Conservation (phyloP, 495 filamentous ascomycete species). For the Aspergillus steynii region DNA sequence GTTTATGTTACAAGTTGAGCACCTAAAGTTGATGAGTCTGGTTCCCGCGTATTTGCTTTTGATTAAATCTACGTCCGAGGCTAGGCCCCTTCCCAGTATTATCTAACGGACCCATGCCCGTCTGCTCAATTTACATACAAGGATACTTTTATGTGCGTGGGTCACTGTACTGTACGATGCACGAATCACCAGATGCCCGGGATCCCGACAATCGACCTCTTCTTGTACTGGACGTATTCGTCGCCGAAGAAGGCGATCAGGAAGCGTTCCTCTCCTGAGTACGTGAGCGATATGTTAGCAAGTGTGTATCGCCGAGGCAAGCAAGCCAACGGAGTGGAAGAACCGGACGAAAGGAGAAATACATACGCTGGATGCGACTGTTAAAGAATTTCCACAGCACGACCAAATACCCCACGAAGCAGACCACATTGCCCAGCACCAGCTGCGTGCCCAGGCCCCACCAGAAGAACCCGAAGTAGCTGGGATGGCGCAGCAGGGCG, state of each 20-base stretch:
- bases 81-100: neutral
- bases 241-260: constrained; percentile 80
- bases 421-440: constrained; percentile 80
- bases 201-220: constrained; percentile 69
- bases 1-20: too few species aligned
- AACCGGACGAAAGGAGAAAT: constrained; percentile 2
- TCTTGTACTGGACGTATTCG: constrained; percentile 75
- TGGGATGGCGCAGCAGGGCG: constrained; percentile 71
- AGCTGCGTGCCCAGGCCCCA: constrained; percentile 95
- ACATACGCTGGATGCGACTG: constrained; percentile 61
- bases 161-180: neutral
- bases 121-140: neutral
- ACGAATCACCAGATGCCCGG: constrained; percentile 56
- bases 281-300: constrained; percentile 2
- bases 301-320: constrained; percentile 4
- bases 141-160: too few species aligned
- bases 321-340: neutral
- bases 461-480: constrained; percentile 98
- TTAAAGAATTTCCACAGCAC: constrained; percentile 86
- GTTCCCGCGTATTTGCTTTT: neutral
- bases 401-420: constrained; percentile 68
- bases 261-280: constrained; percentile 70
- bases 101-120: neutral
- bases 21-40: too few species aligned
- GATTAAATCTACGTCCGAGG: neutral